These are phyloP conservation scores for Gastrolobium villosum DNA, from an alignment of 306 rosid genomes.

Conservation along the genomic window DNA sequence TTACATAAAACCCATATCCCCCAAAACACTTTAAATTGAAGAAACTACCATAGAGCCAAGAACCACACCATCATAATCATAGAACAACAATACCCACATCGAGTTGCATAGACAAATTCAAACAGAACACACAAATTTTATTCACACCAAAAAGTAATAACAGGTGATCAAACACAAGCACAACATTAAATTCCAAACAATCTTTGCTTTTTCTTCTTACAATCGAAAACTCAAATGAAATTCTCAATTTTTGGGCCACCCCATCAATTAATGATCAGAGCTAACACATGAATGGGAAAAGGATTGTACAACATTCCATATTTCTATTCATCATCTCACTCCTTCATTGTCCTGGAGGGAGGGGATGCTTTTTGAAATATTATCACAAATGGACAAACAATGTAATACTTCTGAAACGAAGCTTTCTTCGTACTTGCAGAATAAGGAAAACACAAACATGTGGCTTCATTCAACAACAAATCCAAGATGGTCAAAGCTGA, in stretches of 20 bases:
- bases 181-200: neutral
- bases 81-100: neutral
- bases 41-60: slow-evolving; percentile 3
- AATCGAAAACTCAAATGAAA: neutral
- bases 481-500: slow-evolving; percentile 27
- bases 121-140: neutral
- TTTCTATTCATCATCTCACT: too few relatives aligned
- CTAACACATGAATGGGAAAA: neutral
- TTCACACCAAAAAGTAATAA: neutral
- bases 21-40: neutral
- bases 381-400: neutral
- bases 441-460: too few relatives aligned
- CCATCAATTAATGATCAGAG: neutral
- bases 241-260: neutral
- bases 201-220: neutral
- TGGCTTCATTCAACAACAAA: neutral
- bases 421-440: too few relatives aligned
- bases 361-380: too few relatives aligned
- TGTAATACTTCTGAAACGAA: neutral
- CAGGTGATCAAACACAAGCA: neutral
- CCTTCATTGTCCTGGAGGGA: too few relatives aligned
- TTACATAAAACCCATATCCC: neutral
- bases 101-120: neutral
- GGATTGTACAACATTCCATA: too few relatives aligned
- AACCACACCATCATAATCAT: neutral